Conservation (phyloP, 129 eudicot species). For the sunflower (Helianthus annuus) region DNA sequence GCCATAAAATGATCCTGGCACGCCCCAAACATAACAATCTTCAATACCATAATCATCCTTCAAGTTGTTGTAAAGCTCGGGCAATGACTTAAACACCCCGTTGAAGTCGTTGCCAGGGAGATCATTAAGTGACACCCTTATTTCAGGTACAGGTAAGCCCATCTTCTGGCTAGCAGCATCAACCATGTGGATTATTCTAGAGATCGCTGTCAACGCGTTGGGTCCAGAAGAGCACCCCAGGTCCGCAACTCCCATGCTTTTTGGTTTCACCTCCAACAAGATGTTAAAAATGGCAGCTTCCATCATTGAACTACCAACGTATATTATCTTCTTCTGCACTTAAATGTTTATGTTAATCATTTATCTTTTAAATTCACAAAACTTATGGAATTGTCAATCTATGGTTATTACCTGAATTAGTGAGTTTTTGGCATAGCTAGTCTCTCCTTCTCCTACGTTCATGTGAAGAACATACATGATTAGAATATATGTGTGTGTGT, state of each 20-base stretch:
- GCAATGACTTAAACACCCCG: conserved; percentile 34
- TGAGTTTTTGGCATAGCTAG: conserved; percentile 66
- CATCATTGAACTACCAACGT: conserved; percentile 32
- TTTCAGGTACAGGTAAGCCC: conserved; percentile 43
- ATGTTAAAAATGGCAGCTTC: conserved; percentile 35
- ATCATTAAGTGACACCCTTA: conserved; percentile 44
- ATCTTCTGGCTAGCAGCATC: conserved; percentile 2
- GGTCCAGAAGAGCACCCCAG: conserved; percentile 78
- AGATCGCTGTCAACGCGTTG: conserved; percentile 41
- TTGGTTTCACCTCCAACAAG: conserved; percentile 35
- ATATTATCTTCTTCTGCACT: conserved; percentile 50
- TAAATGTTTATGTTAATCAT: conserved; percentile 4
- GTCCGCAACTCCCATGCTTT: conserved; percentile 69
- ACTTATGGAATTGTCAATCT: not conserved
- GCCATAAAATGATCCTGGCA: conserved; percentile 54
- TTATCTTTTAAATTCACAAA: not conserved
- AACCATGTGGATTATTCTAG: conserved; percentile 37
- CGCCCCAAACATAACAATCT: conserved; percentile 40
- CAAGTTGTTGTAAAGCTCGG: conserved; percentile 26
- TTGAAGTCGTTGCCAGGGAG: conserved; percentile 53
- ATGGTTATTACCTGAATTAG: conserved; percentile 41
- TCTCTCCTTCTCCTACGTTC: conserved; percentile 65
- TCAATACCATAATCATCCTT: conserved; percentile 36
- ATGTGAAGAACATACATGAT: conserved; percentile 56
- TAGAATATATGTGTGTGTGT: not conserved